These are phyloP conservation scores for Rhizopus microsporus DNA, from an alignment of 371 early-diverging fungal species.

Conservation along the genomic window DNA sequence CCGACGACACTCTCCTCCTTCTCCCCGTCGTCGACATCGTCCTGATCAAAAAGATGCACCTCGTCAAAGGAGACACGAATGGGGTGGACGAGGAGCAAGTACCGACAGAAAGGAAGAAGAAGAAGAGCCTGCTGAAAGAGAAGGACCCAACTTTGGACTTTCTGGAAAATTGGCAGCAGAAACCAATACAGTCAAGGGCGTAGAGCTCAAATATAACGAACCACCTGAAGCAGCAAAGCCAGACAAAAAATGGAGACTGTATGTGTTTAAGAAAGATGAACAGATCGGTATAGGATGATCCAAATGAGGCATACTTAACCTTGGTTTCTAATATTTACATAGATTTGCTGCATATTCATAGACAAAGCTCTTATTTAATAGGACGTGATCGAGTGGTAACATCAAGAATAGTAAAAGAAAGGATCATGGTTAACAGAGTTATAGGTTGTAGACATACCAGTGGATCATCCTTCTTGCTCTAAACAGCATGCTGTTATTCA, in stretches of 20 bases:
- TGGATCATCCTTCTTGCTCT: slow-evolving; percentile 87
- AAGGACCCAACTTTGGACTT: slow-evolving; percentile 77
- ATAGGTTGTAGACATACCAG: slow-evolving; percentile 88
- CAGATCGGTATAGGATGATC: slow-evolving; percentile 65
- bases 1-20: slow-evolving; percentile 10
- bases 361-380: slow-evolving; percentile 86
- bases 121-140: slow-evolving; percentile 52
- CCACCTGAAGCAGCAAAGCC: slow-evolving; percentile 90
- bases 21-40: slow-evolving; percentile 17
- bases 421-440: background rate
- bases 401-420: background rate
- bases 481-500: slow-evolving; percentile 91
- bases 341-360: slow-evolving; percentile 85
- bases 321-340: background rate
- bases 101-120: slow-evolving; percentile 35
- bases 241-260: slow-evolving; percentile 73
- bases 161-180: slow-evolving; percentile 89
- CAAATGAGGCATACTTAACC: background rate
- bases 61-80: slow-evolving; percentile 34
- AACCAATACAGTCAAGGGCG: slow-evolving; percentile 81
- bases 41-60: slow-evolving; percentile 1
- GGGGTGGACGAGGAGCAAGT: slow-evolving; percentile 25
- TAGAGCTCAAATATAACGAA: slow-evolving; percentile 85
- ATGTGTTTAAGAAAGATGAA: slow-evolving; percentile 90
- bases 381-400: slow-evolving; percentile 85